Percentiles rank a stretch among this genome's conserved stretches.
Evolutionary conservation across 2,329 filamentous ascomycete species (phyloP).

Genomic region (Pseudogymnoascus sp.): DNA sequence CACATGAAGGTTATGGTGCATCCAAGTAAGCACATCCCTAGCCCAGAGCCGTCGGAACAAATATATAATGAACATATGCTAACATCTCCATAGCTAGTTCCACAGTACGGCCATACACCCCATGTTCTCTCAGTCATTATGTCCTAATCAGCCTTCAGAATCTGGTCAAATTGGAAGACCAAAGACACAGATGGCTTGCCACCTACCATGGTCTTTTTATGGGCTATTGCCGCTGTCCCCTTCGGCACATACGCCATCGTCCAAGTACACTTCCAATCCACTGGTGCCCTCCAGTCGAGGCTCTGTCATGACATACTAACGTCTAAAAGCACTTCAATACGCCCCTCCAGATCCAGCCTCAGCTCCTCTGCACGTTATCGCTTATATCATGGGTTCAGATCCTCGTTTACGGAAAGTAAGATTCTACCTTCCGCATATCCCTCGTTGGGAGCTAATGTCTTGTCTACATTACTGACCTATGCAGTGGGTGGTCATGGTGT

Average conservation of each 20-base stretch:
- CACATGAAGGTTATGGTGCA: conserved; percentile 32
- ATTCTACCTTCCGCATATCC: conserved; percentile 1
- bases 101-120: conserved; percentile 22
- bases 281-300: not conserved
- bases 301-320: not conserved
- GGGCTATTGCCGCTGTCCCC: conserved; percentile 43
- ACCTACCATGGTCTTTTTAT: conserved; percentile 52
- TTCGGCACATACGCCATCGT: conserved; percentile 45
- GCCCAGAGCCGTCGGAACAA: not conserved
- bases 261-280: conserved; percentile 30
- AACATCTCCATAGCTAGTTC: conserved; percentile 23
- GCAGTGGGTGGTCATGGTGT: conserved; percentile 38
- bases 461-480: conserved; percentile 15
- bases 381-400: conserved; percentile 44
- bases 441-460: not conserved
- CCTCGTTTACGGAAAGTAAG: conserved; percentile 41
- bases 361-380: conserved; percentile 41
- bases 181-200: conserved; percentile 55
- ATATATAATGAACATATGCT: not conserved
- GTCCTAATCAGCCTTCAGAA: conserved; percentile 24
- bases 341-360: conserved; percentile 45
- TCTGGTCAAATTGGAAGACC: conserved; percentile 53
- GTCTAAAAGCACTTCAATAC: conserved; percentile 43
- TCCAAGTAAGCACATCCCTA: conserved; percentile 28
- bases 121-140: not conserved